Evolutionary conservation across 441 rosid species (phyloP), one percentile per base, ranked within the genome.

Genomic region (Euphorbia schlechtendalii): DNA sequence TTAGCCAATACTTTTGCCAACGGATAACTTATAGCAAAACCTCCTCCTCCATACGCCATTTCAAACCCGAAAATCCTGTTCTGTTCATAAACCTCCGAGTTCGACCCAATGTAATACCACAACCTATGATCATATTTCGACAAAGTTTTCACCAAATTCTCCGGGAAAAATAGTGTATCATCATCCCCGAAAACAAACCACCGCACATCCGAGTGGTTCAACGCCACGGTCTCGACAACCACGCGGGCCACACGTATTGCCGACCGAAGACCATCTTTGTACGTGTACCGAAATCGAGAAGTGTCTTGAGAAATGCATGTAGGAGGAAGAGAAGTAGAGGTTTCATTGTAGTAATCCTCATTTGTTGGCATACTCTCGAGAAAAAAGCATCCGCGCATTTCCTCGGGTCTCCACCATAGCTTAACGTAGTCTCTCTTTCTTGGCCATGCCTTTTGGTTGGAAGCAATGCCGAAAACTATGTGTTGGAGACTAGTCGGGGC

Each of bases 101-200:
- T 83, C 8, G 90, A 73, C 61, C 99, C 99, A 3, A 94, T 72
- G 73, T 94, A 94, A 73, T 86, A 79, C 98, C 98, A 91, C 3
- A 83, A 77, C 60, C 59, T 69, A 54, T 90, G 87, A 73, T 94
- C 96, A 43, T 94, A 94, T 72, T 94, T 94, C 17, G 90, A 84
- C 8, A 94, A 88, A 3, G 93, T 89, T 77, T 82, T 80, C 36
- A 80, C 88, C 27, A 94, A 72, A 69, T 89, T 91, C 66, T 89
- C 83, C 0, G 96, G 84, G 13, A 94, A 73, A 71, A 89, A 94
- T 53, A 91, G 75, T 0, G 99, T 94, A 77, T 91, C 99, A 17
- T 94, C 99, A 28, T 89, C 99, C 28, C 99, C 96, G 12, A 94
- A 91, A 27, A 94, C 96, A 43, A 65, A 90, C 99, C 99, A 94